A percentile compares a stretch with the other conserved stretches of the same genome.
phyloP scores from a whole-genome alignment of 2,329 filamentous ascomycete genomes.

The Colletotrichum trifolii region DNA sequence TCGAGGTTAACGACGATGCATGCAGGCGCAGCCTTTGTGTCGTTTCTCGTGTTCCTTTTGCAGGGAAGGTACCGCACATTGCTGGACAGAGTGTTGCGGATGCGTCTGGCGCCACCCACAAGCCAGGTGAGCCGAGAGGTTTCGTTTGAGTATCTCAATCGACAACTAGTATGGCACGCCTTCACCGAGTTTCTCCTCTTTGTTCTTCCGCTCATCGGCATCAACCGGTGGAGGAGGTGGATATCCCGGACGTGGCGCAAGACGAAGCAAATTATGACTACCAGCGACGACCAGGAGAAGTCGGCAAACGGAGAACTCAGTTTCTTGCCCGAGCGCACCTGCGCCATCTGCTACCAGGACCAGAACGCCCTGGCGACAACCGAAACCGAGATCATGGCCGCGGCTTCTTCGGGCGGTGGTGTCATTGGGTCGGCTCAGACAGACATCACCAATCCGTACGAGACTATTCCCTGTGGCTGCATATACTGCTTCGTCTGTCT shows the following conservation, averaged over 20 bases:
- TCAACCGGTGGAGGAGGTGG: conserved; percentile 92
- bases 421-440: conserved; percentile 90
- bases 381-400: conserved; percentile 81
- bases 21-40: conserved; percentile 82
- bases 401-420: conserved; percentile 76
- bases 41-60: conserved; percentile 90
- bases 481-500: conserved; percentile 97
- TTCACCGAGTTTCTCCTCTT: conserved; percentile 99
- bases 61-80: conserved; percentile 93
- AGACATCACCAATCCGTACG: conserved; percentile 96
- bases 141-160: conserved; percentile 96
- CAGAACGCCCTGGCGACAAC: conserved; percentile 79
- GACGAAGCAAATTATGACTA: conserved; percentile 73
- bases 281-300: conserved; percentile 57
- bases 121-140: conserved; percentile 91
- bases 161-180: conserved; percentile 99
- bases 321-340: conserved; percentile 92
- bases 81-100: conserved; percentile 83
- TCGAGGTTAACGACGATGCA: conserved; percentile 77
- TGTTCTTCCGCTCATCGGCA: conserved; percentile 93
- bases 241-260: conserved; percentile 87
- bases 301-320: conserved; percentile 77
- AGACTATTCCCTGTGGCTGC: conserved; percentile 88
- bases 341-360: conserved; percentile 96
- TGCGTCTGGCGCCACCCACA: conserved; percentile 86